Evolutionary conservation across 495 filamentous ascomycete species (phyloP), one percentile per base, ranked within the genome.

Genomic region (Halenospora varia): DNA sequence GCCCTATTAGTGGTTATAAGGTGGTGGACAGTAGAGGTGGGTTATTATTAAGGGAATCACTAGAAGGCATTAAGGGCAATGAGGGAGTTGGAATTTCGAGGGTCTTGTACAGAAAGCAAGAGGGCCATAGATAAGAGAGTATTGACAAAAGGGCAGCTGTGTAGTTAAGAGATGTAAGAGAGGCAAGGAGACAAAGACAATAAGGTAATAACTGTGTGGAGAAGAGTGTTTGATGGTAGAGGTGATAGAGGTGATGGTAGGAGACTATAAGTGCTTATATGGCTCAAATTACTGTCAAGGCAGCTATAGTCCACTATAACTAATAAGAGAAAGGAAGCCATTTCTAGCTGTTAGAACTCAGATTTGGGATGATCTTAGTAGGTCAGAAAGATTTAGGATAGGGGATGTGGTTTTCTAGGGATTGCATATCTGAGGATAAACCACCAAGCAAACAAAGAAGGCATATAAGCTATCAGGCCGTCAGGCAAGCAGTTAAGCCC

Each of bases 201-300:
- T 4, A 4, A 40, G 24, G 45, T 18, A 4, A 20, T 24, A 13
- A 24, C 18, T 3, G 52, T 55, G 19, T 24, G 17, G 24, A 20
- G 48, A 35, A 56, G 53, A 56, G 41, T 19, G 53, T 22, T 25
- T 8, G 15, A 47, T 23, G 39, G 25, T 48, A n/a, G 53, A 48
- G 8, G 18, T 22, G 20, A 48, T 56, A 19, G 53, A 15, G 19
- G 53, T 24, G 44, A 23, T 1, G 53, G 17, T 29, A 46, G 53
- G 53, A 26, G 41, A 56, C 22, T 48, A n/a, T 13, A 42, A 56
- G 53, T 48, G 48, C 26, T 56, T 56, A 56, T 55, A 35, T 35
- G 13, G 39, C 41, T 10, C 20, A 35, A 42, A 48, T 17, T 3
- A 20, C 20, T 22, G 15, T 18, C 41, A 9, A 48, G 23, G 53